These are phyloP conservation scores for Eimeria tenella DNA, from an alignment of 169 alveolate species.

Conservation along the genomic window DNA sequence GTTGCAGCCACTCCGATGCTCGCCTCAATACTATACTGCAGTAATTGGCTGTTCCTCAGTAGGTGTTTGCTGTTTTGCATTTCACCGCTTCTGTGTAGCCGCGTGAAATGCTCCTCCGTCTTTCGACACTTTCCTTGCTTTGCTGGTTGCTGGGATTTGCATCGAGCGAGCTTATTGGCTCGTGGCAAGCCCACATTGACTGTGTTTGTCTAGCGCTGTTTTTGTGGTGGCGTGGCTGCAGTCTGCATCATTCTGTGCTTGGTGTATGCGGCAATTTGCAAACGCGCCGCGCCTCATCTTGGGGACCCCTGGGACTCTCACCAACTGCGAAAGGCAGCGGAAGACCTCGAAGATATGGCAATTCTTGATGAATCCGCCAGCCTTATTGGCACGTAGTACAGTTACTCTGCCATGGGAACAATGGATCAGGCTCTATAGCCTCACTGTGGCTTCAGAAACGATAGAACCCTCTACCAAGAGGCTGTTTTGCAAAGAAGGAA, in stretches of 20 bases:
- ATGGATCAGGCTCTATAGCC: too few relatives aligned
- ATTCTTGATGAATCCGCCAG: conserved; percentile 23
- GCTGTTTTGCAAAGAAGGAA: too few relatives aligned
- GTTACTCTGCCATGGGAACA: too few relatives aligned
- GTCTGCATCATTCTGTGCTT: conserved; percentile 15
- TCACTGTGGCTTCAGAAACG: too few relatives aligned
- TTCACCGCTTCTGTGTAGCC: too few relatives aligned
- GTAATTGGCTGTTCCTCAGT: conserved; percentile 57
- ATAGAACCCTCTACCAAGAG: too few relatives aligned
- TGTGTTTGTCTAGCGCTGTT: background rate
- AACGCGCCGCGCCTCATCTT: background rate
- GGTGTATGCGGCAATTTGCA: conserved; percentile 22
- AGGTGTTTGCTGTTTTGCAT: background rate
- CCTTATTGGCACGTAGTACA: conserved; percentile 14
- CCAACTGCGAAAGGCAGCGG: background rate
- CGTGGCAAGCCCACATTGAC: too few relatives aligned
- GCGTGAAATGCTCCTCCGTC: too few relatives aligned
- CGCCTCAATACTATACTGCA: conserved; percentile 15
- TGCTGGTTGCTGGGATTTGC: too few relatives aligned
- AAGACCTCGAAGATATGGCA: conserved; percentile 45
- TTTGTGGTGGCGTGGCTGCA: background rate
- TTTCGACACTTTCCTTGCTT: too few relatives aligned
- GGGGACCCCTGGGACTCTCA: conserved; percentile 13
- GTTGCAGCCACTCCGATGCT: conserved; percentile 47
- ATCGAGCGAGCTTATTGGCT: too few relatives aligned